phyloP scores from a whole-genome alignment of 495 filamentous ascomycete species.

The Tuber borchii region DNA sequence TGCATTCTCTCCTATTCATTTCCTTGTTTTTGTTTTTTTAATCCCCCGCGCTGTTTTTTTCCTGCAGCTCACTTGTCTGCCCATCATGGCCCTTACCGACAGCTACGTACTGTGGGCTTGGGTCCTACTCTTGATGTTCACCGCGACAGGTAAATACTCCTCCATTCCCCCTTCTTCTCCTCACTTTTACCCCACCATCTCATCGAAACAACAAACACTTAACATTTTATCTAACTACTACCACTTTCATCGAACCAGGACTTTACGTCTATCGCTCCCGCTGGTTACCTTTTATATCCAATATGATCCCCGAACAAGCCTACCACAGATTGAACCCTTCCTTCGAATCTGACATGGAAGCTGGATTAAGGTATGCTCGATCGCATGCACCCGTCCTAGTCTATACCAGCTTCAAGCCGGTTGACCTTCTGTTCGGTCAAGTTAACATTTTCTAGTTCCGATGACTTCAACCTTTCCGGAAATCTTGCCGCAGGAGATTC shows the following conservation, averaged over 20 bases:
- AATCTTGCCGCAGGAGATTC: constrained; percentile 74
- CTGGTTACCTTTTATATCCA: constrained; percentile 63
- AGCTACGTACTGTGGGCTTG: constrained; percentile 70
- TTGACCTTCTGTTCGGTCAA: not conserved
- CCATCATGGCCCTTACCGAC: constrained; percentile 31
- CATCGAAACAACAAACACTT: constrained; percentile 17
- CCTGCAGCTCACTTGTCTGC: not conserved
- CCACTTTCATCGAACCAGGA: constrained; percentile 44
- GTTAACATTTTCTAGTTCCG: constrained; percentile 49
- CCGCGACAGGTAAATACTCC: constrained; percentile 52
- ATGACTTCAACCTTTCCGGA: constrained; percentile 67
- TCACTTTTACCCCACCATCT: constrained; percentile 1
- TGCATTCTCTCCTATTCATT: not conserved
- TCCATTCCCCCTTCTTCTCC: constrained; percentile 21
- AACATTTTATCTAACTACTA: not conserved
- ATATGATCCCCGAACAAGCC: constrained; percentile 47
- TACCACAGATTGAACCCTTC: constrained; percentile 66
- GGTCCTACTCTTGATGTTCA: constrained; percentile 56
- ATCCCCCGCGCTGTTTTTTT: not conserved
- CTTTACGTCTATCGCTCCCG: constrained; percentile 71
- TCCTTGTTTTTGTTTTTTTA: not conserved
- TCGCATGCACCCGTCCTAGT: not conserved
- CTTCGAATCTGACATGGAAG: constrained; percentile 75
- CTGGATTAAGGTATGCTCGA: constrained; percentile 54
- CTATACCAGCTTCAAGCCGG: not conserved